A percentile compares a stretch with the other conserved stretches of the same genome.
Conservation (phyloP, 805 yeast species). For the Saccharomycopsis oosterbeekiorum region DNA sequence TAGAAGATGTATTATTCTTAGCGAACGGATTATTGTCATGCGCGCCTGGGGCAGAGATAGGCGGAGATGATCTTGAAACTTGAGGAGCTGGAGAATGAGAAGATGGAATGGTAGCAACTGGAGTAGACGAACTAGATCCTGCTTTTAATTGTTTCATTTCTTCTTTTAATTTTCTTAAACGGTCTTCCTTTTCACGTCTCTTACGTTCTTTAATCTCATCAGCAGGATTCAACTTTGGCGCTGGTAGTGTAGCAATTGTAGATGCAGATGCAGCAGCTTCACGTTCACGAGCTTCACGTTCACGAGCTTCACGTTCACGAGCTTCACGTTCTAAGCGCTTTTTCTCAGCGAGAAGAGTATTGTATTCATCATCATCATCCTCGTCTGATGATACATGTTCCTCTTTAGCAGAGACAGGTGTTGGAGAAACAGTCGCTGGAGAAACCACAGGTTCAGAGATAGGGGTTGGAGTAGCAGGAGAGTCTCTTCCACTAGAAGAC, state of each 20-base stretch:
- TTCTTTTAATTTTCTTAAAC: conserved; percentile 16
- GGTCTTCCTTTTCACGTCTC: conserved; percentile 16
- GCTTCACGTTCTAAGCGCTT: conserved; percentile 23
- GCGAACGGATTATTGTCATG: conserved; percentile 12
- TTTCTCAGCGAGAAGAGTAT: conserved; percentile 36
- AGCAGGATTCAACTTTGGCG: conserved; percentile 1
- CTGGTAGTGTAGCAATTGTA: conserved; percentile 4
- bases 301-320: no score
- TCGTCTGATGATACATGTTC: conserved; percentile 21
- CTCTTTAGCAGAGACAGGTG: not conserved
- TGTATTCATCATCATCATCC: conserved; percentile 39
- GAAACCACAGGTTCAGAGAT: conserved; percentile 15
- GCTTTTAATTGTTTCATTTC: conserved; percentile 16
- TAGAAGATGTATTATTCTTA: not conserved
- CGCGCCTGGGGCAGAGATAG: not conserved
- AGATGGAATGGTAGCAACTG: not conserved
- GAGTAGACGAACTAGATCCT: not conserved
- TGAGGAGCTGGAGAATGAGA: not conserved
- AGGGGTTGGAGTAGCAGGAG: not conserved
- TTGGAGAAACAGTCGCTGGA: conserved; percentile 14
- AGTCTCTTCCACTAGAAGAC: not conserved
- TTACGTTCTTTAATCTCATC: conserved; percentile 14
- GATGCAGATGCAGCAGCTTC: conserved; percentile 20
- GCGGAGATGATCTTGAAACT: not conserved
- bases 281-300: no score